Conservation (phyloP, 441 rosid species). For the Theobroma grandiflorum region DNA sequence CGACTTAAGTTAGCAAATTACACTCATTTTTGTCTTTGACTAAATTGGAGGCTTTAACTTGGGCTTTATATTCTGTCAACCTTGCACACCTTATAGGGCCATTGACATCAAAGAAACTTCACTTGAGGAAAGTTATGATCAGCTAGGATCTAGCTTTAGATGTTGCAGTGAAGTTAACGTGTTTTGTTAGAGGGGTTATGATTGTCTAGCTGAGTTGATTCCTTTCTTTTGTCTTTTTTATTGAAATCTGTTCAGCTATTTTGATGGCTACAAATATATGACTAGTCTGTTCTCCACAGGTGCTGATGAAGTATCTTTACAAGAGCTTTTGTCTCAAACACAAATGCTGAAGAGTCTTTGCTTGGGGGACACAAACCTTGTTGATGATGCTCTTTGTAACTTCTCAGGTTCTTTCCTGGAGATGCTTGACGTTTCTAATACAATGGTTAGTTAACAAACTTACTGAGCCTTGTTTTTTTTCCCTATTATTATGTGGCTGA, state of each 20-base stretch:
- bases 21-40: not conserved
- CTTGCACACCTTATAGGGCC: not conserved
- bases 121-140: not conserved
- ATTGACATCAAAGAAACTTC: not conserved
- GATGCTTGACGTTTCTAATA: conserved; percentile 78
- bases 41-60: conserved; percentile 6
- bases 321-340: conserved; percentile 59
- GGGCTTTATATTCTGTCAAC: not conserved
- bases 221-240: not conserved
- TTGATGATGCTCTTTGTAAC: conserved; percentile 58
- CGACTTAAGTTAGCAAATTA: not conserved
- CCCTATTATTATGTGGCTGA: not conserved
- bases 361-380: conserved; percentile 68
- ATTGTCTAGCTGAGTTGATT: conserved; percentile 3
- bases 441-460: conserved; percentile 59
- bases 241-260: not conserved
- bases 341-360: conserved; percentile 63
- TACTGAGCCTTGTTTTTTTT: not conserved
- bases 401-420: conserved; percentile 76
- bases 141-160: conserved; percentile 9
- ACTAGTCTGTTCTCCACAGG: conserved; percentile 48
- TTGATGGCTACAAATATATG: not conserved
- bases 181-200: not conserved
- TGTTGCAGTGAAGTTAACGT: not conserved
- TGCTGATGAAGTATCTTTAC: conserved; percentile 53